Percentiles rank a stretch among this genome's conserved stretches.
Conservation (phyloP, 2,329 filamentous ascomycete species). For the Colletotrichum gloeosporioides region DNA sequence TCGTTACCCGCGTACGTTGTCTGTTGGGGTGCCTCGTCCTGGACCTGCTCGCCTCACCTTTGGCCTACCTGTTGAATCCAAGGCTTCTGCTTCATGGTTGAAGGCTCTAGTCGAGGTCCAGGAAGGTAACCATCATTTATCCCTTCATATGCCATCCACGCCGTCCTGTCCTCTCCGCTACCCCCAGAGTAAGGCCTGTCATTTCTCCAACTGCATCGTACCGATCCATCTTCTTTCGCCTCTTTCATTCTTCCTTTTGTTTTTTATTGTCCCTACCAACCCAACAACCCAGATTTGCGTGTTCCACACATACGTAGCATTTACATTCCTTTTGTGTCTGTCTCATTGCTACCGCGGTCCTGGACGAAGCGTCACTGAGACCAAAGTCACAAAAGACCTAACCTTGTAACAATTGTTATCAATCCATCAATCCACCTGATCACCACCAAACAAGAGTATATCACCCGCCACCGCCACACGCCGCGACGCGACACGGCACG, state of each 20-base stretch:
- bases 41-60: neutral
- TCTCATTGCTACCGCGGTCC: neutral
- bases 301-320: neutral
- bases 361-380: neutral
- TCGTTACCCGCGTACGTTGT: neutral
- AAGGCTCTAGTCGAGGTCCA: neutral
- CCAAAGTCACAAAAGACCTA: neutral
- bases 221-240: neutral
- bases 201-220: neutral
- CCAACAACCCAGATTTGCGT: neutral
- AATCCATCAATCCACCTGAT: neutral
- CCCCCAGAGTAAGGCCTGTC: neutral
- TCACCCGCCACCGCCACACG: neutral
- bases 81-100: neutral
- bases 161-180: neutral
- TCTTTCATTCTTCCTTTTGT: neutral
- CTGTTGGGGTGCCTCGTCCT: neutral
- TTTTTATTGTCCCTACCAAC: neutral
- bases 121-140: neutral
- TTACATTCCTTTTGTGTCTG: neutral
- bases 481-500: neutral
- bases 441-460: neutral
- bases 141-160: neutral
- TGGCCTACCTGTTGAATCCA: neutral
- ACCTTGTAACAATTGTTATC: neutral